These are phyloP conservation scores for Trametes hirsuta DNA, from an alignment of 1,284 basidiomycete genomes.

Conservation along the genomic window DNA sequence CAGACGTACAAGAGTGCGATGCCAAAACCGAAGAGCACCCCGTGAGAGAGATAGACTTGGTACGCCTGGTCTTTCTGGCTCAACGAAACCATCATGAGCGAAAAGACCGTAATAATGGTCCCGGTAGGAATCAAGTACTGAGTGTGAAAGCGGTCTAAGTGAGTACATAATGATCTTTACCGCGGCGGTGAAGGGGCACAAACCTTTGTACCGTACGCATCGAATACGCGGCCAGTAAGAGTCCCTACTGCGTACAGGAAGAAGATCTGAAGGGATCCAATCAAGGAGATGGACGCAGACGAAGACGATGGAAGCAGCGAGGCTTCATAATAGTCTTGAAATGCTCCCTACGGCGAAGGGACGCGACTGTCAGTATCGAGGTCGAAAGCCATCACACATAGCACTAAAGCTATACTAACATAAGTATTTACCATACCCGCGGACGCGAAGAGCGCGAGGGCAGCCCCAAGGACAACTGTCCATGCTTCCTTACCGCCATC, in stretches of 20 bases:
- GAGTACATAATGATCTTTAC: neutral
- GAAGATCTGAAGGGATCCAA: constrained; percentile 48
- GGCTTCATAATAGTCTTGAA: constrained; percentile 25
- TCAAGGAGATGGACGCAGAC: constrained; percentile 40
- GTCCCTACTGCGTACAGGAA: constrained; percentile 40
- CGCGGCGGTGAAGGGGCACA: neutral
- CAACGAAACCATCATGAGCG: constrained; percentile 40
- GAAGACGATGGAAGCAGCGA: constrained; percentile 22
- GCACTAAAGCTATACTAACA: constrained; percentile 3
- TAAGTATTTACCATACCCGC: constrained; percentile 26
- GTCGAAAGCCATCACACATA: no score
- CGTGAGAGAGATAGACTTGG: constrained; percentile 42
- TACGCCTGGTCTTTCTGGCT: constrained; percentile 36
- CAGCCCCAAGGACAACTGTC: constrained; percentile 22
- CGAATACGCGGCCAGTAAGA: constrained; percentile 40
- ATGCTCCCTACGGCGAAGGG: constrained; percentile 9
- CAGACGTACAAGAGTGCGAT: constrained; percentile 36
- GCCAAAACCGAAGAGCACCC: constrained; percentile 39
- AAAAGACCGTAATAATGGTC: constrained; percentile 35
- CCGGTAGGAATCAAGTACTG: constrained; percentile 37
- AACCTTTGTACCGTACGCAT: constrained; percentile 37
- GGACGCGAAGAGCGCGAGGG: constrained; percentile 21
- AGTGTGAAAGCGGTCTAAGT: neutral
- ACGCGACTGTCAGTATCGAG: neutral
- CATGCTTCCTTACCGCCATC: constrained; percentile 22